Conservation (phyloP, 495 filamentous ascomycete genomes). For the Aspergillus heteromorphus region DNA sequence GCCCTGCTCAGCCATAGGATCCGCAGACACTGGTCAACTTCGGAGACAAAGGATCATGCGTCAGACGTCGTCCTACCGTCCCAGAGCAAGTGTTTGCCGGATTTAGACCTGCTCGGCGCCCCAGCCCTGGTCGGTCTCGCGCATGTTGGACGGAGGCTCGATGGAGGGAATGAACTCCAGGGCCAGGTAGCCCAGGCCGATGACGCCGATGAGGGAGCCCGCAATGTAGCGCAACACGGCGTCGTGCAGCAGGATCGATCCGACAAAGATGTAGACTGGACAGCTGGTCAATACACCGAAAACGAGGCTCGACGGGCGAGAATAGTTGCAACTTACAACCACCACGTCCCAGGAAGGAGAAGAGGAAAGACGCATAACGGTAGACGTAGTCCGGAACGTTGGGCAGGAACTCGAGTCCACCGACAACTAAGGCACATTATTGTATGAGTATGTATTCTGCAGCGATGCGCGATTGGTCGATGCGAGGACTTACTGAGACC, state of each 20-base stretch:
- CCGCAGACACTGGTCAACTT: neutral
- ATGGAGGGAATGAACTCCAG: slow-evolving; percentile 94
- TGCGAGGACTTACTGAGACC: slow-evolving; percentile 64
- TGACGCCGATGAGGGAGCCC: slow-evolving; percentile 65
- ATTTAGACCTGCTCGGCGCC: slow-evolving; percentile 81
- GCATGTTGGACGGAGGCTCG: slow-evolving; percentile 97
- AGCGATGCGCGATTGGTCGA: neutral
- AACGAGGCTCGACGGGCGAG: neutral
- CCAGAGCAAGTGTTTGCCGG: neutral
- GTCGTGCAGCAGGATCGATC: slow-evolving; percentile 70
- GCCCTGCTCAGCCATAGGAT: neutral
- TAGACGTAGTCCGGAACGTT: slow-evolving; percentile 90
- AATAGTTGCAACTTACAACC: slow-evolving; percentile 61
- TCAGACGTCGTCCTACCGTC: neutral
- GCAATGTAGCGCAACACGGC: slow-evolving; percentile 53
- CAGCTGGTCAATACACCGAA: slow-evolving; percentile 15
- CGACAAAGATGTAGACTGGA: slow-evolving; percentile 93
- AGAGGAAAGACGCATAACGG: slow-evolving; percentile 94
- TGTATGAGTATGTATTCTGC: slow-evolving; percentile 4
- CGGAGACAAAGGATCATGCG: neutral
- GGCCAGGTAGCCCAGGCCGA: slow-evolving; percentile 72
- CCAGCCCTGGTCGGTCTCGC: slow-evolving; percentile 84
- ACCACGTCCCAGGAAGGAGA: slow-evolving; percentile 93
- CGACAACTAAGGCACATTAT: slow-evolving; percentile 29
- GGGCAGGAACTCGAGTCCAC: slow-evolving; percentile 62